A percentile compares a stretch with the other conserved stretches of the same genome.
These are phyloP conservation scores for Suhomyces taliae DNA, from an alignment of 1,139 yeast genomes.

Conservation along the genomic window DNA sequence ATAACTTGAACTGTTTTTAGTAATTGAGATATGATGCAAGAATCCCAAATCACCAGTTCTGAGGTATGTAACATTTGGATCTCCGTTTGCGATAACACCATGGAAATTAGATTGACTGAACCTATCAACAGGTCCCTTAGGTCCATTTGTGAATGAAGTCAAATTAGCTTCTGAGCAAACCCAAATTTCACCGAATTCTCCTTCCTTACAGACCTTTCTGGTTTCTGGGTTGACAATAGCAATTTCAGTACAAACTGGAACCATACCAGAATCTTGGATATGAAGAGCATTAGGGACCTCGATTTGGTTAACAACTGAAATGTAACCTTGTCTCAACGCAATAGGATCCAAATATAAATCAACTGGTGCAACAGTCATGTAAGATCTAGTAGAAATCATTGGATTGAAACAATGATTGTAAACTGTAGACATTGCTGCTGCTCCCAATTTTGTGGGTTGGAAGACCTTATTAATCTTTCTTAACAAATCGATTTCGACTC, in stretches of 20 bases:
- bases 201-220: slow-evolving; percentile 69
- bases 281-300: slow-evolving; percentile 68
- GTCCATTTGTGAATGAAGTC: slow-evolving; percentile 58
- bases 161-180: slow-evolving; percentile 86
- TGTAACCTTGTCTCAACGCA: slow-evolving; percentile 84
- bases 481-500: slow-evolving; percentile 68
- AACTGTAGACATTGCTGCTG: slow-evolving; percentile 72
- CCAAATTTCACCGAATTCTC: slow-evolving; percentile 99
- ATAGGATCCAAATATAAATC: slow-evolving; percentile 85
- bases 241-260: slow-evolving; percentile 89
- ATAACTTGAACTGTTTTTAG: slow-evolving; percentile 42
- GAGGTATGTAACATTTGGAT: slow-evolving; percentile 61
- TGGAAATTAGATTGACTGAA: slow-evolving; percentile 47
- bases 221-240: slow-evolving; percentile 97
- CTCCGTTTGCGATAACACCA: slow-evolving; percentile 62
- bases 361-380: slow-evolving; percentile 85
- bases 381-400: slow-evolving; percentile 79
- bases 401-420: slow-evolving; percentile 84
- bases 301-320: slow-evolving; percentile 75
- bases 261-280: slow-evolving; percentile 94
- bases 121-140: slow-evolving; percentile 45
- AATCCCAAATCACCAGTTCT: slow-evolving; percentile 96
- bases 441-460: slow-evolving; percentile 62
- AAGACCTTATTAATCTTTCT: slow-evolving; percentile 63
- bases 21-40: slow-evolving; percentile 64